Evolutionary conservation across 2,329 filamentous ascomycete genomes (phyloP).

Genomic region (Hypoxylon sp.): DNA sequence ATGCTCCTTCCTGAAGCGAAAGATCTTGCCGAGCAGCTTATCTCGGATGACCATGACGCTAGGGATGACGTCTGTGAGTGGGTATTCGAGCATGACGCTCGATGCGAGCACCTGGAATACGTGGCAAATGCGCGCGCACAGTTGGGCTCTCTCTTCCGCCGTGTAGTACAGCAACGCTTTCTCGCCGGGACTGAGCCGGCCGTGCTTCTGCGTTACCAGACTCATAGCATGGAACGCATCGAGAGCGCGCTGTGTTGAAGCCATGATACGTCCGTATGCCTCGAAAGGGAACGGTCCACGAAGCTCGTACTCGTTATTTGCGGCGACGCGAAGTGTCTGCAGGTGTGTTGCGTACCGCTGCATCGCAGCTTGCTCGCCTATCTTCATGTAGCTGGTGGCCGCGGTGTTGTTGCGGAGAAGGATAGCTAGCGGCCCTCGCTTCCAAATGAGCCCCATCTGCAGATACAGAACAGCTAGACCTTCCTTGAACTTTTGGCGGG

Average conservation of each 20-base stretch:
- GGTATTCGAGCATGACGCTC: slow-evolving; percentile 94
- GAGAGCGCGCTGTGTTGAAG: slow-evolving; percentile 85
- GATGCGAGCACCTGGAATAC: slow-evolving; percentile 88
- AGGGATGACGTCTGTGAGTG: slow-evolving; percentile 89
- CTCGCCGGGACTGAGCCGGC: slow-evolving; percentile 83
- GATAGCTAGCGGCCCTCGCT: slow-evolving; percentile 86
- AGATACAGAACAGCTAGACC: slow-evolving; percentile 93
- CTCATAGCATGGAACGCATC: slow-evolving; percentile 98
- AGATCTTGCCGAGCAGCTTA: slow-evolving; percentile 86
- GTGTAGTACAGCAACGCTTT: slow-evolving; percentile 85
- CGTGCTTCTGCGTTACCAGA: slow-evolving; percentile 86
- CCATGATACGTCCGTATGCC: slow-evolving; percentile 80
- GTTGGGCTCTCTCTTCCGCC: slow-evolving; percentile 79
- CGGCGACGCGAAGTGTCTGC: slow-evolving; percentile 79
- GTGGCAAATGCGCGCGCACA: slow-evolving; percentile 93
- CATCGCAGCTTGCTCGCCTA: slow-evolving; percentile 88
- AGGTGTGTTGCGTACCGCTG: slow-evolving; percentile 84
- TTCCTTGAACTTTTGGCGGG: slow-evolving; percentile 87
- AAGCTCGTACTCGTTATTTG: slow-evolving; percentile 89
- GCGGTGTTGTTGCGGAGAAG: slow-evolving; percentile 73
- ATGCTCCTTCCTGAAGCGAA: slow-evolving; percentile 83
- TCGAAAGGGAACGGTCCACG: slow-evolving; percentile 86
- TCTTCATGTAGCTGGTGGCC: slow-evolving; percentile 80
- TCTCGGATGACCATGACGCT: slow-evolving; percentile 86
- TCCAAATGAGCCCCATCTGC: slow-evolving; percentile 96